Evolutionary conservation across 257 asterid species (phyloP).

Genomic region (Solanum lycopersicoides): DNA sequence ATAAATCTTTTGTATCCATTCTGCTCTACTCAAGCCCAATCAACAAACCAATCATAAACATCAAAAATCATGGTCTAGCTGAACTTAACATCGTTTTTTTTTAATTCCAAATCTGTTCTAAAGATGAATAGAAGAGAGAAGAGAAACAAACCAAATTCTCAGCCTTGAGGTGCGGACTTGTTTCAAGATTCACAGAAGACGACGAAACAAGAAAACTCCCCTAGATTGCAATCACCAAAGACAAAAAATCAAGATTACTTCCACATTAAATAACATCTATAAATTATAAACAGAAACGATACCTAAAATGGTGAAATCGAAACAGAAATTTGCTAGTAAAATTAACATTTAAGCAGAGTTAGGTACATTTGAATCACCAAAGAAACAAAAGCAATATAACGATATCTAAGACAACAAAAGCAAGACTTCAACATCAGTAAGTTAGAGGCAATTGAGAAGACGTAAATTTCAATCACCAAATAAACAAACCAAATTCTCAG

Average conservation of each 20-base stretch:
- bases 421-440: neutral
- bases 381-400: neutral
- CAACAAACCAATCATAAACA: neutral
- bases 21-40: neutral
- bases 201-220: slow-evolving; percentile 91
- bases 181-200: slow-evolving; percentile 51
- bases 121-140: neutral
- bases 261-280: neutral
- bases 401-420: neutral
- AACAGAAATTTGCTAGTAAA: neutral
- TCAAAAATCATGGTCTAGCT: neutral
- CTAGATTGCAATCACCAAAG: slow-evolving; percentile 20
- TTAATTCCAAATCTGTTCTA: neutral
- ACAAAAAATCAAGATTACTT: neutral
- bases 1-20: neutral
- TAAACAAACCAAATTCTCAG: slow-evolving; percentile 67
- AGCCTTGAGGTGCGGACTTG: slow-evolving; percentile 72
- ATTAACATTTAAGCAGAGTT: slow-evolving; percentile 50
- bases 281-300: neutral
- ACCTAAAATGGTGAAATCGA: neutral
- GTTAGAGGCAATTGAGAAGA: slow-evolving; percentile 74
- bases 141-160: slow-evolving; percentile 63
- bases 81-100: neutral
- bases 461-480: slow-evolving; percentile 9
- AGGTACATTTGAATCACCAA: slow-evolving; percentile 11